A percentile compares a stretch with the other conserved stretches of the same genome.
Evolutionary conservation across 345 rosid genomes (phyloP).

Genomic region (Corchorus olitorius): DNA sequence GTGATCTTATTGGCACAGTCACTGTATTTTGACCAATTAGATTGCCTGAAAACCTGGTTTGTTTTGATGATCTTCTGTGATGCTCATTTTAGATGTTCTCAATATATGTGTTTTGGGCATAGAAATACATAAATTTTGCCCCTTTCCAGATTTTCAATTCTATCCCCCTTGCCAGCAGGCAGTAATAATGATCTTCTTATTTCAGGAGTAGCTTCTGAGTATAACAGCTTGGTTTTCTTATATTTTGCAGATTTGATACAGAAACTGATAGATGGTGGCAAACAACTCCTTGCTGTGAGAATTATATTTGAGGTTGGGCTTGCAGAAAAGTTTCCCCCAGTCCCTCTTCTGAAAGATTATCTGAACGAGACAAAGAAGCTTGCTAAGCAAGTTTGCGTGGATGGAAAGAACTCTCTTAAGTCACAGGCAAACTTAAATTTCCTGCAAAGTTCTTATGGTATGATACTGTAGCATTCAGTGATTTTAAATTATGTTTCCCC

Average conservation of each 20-base stretch:
- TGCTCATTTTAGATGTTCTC: not conserved
- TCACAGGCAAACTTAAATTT: slow-evolving; percentile 43
- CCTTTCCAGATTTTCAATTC: not conserved
- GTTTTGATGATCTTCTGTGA: not conserved
- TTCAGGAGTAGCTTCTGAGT: slow-evolving; percentile 20
- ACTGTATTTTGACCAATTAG: not conserved
- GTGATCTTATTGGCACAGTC: not conserved
- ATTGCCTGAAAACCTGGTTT: not conserved
- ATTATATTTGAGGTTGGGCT: slow-evolving; percentile 67
- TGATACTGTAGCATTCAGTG: not conserved
- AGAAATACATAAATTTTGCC: not conserved
- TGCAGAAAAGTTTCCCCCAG: slow-evolving; percentile 54
- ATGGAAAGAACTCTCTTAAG: slow-evolving; percentile 47
- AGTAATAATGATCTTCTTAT: not conserved
- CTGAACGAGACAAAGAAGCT: slow-evolving; percentile 39
- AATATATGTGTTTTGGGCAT: not conserved
- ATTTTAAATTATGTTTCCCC: not conserved
- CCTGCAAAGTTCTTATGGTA: slow-evolving; percentile 5
- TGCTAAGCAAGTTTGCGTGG: slow-evolving; percentile 36
- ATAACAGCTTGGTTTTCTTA: slow-evolving; percentile 5
- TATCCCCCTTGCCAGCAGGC: not conserved
- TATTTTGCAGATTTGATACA: slow-evolving; percentile 50
- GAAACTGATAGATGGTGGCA: slow-evolving; percentile 55
- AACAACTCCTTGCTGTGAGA: slow-evolving; percentile 55
- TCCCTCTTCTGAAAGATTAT: slow-evolving; percentile 50